Evolutionary conservation across 352 stramenopile species (phyloP).

Genomic region (Phytophthora ramorum): DNA sequence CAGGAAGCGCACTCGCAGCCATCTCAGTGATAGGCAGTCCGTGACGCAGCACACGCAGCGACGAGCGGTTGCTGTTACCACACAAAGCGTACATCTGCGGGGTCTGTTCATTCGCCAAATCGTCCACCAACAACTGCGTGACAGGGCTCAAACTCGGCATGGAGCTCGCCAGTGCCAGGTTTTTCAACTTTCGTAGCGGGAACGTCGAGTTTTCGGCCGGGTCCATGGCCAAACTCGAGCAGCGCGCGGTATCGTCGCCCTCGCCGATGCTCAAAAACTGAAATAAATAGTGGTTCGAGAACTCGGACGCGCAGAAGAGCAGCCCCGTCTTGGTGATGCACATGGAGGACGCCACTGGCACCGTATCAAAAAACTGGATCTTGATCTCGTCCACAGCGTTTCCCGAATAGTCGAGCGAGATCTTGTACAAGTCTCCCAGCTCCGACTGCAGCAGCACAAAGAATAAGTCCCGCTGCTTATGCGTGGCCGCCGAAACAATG

Average conservation of each 20-base stretch:
- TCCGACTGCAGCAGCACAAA: constrained; percentile 99
- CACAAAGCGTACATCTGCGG: constrained; percentile 98
- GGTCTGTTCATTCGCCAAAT: constrained; percentile 95
- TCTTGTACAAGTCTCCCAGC: constrained; percentile 98
- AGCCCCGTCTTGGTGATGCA: constrained; percentile 98
- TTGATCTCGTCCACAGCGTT: constrained; percentile 88
- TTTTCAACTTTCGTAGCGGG: constrained; percentile 87
- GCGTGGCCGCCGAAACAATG: constrained; percentile 93
- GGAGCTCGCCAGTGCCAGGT: constrained; percentile 82
- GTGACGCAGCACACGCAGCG: constrained; percentile 96
- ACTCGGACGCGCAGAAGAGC: constrained; percentile 97
- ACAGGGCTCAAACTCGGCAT: constrained; percentile 93
- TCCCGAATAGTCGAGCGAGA: constrained; percentile 92
- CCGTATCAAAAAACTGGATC: constrained; percentile 97
- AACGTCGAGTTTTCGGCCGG: constrained; percentile 72
- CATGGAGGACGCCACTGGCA: constrained; percentile 93
- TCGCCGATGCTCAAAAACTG: constrained; percentile 97
- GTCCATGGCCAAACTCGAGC: constrained; percentile 79
- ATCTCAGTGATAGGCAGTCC: constrained; percentile 97
- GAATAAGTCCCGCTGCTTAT: constrained; percentile 96
- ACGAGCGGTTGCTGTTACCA: constrained; percentile 93
- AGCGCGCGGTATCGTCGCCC: constrained; percentile 84
- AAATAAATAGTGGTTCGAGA: constrained; percentile 98
- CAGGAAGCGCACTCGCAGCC: constrained; percentile 95
- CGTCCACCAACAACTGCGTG: constrained; percentile 95